phyloP scores from a whole-genome alignment of 1,139 yeast genomes.

The Yamadazyma sp. region DNA sequence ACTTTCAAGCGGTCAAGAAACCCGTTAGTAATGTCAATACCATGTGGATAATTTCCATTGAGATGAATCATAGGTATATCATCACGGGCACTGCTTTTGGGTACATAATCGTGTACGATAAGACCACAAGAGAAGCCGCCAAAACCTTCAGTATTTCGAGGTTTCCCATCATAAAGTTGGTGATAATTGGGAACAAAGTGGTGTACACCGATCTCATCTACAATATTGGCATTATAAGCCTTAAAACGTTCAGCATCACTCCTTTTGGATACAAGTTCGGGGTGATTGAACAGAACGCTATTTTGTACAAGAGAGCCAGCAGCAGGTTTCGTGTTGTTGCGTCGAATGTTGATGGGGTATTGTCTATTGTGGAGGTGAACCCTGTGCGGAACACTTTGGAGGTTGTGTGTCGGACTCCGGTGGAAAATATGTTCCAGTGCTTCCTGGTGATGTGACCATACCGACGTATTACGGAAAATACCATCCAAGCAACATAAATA shows the following conservation, averaged over 20 bases:
- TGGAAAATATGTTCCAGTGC: not conserved
- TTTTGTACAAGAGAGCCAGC: conserved; percentile 1
- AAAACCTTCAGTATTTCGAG: conserved; percentile 24
- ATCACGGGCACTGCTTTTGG: conserved; percentile 40
- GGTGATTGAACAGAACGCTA: conserved; percentile 17
- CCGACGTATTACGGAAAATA: too few relatives aligned
- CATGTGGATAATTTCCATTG: conserved; percentile 13
- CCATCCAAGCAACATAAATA: too few relatives aligned
- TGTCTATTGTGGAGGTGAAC: conserved; percentile 1
- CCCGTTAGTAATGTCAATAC: not conserved
- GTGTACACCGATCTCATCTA: conserved; percentile 34
- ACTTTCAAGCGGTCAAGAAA: conserved; percentile 3
- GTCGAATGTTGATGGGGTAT: not conserved
- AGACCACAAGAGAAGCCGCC: conserved; percentile 17
- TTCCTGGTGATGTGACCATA: not conserved
- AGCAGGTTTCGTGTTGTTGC: not conserved
- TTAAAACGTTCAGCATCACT: conserved; percentile 18
- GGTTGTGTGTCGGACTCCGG: not conserved
- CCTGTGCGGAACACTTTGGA: not conserved
- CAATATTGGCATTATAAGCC: conserved; percentile 30
- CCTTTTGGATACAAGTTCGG: conserved; percentile 29
- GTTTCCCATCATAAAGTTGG: conserved; percentile 27
- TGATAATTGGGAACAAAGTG: conserved; percentile 20
- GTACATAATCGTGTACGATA: conserved; percentile 23
- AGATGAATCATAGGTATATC: conserved; percentile 16